Evolutionary conservation across 305 asterid genomes (phyloP), one percentile per base, ranked within the genome.

Genomic region (Fraxinus velutina): DNA sequence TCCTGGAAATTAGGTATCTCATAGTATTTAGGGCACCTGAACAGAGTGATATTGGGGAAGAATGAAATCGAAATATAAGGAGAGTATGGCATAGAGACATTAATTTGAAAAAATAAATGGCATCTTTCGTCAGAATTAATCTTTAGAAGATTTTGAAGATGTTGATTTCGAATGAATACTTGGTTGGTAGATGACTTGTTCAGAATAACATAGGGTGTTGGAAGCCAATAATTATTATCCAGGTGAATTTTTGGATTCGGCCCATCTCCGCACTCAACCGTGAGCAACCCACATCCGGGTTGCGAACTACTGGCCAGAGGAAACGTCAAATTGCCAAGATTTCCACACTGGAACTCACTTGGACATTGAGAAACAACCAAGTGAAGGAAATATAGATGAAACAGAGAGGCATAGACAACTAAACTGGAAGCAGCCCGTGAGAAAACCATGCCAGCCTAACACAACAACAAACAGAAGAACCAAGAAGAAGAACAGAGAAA

Each of bases 271-370:
- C 87, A 88, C 6, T 82, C 66, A n/a, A 88, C 82, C 29, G 10
- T 6, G 66, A 84, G 39, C 74, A 90, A 27, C 10, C 95, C 95
- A 78, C 97, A 92, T 2, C 81, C 78, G 1, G 83, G 68, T 22
- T 21, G 30, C 2, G 29, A 3, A 0, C 0, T 3, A 29, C 52
- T 0, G 5, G 87, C 27, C 44, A 88, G 79, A 0, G 96, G 94
- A 76, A 83, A 93, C 2, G 5, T 36, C 36, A 91, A 9, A 42
- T 4, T 0, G 9, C 82, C 84, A 0, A 88, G 22, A 1, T 12
- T 7, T 27, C 88, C 83, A 82, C 97, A 93, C 0, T 3, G 0
- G 68, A 90, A 93, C 3, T 81, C 21, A 1, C 17, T 6, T 8
- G 80, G 89, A 78, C 97, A 92, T 0, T 2, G 36, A 3, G 84